These are phyloP conservation scores for Ampelomyces quisqualis DNA, from an alignment of 2,329 filamentous ascomycete genomes.

Conservation along the genomic window DNA sequence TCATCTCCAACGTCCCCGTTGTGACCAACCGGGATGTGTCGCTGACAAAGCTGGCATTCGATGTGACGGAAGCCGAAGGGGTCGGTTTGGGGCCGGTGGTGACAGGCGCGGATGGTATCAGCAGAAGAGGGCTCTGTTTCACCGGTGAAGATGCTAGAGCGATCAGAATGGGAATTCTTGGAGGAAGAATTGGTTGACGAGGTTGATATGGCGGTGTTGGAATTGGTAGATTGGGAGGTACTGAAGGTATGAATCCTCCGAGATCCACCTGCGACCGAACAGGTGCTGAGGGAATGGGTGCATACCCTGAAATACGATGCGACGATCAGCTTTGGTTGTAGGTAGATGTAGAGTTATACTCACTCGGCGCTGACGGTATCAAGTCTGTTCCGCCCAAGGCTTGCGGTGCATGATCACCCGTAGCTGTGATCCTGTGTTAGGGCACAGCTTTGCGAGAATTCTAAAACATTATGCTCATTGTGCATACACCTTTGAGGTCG, in stretches of 20 bases:
- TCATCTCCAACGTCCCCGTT: slow-evolving; percentile 12
- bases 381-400: slow-evolving; percentile 9
- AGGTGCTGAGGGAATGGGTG: slow-evolving; percentile 7
- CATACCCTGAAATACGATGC: slow-evolving; percentile 2
- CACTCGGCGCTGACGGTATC: slow-evolving; percentile 22
- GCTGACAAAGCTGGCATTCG: slow-evolving; percentile 3
- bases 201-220: slow-evolving; percentile 10
- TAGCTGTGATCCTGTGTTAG: slow-evolving; percentile 23
- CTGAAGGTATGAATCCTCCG: slow-evolving; percentile 9
- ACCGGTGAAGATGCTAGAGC: too few relatives aligned
- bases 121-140: too few relatives aligned
- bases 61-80: slow-evolving; percentile 4
- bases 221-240: slow-evolving; percentile 6
- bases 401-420: slow-evolving; percentile 10
- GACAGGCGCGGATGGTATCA: slow-evolving; percentile 1
- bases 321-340: not conserved
- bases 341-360: slow-evolving; percentile 3
- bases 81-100: slow-evolving; percentile 6
- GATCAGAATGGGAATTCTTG: too few relatives aligned
- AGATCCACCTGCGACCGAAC: slow-evolving; percentile 6
- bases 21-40: slow-evolving; percentile 6
- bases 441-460: slow-evolving; percentile 6
- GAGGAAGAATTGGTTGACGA: not conserved
- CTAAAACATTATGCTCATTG: not conserved
- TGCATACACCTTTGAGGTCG: slow-evolving; percentile 26